Evolutionary conservation across 2,329 filamentous ascomycete species (phyloP).

Genomic region (Aureobasidium sp.): DNA sequence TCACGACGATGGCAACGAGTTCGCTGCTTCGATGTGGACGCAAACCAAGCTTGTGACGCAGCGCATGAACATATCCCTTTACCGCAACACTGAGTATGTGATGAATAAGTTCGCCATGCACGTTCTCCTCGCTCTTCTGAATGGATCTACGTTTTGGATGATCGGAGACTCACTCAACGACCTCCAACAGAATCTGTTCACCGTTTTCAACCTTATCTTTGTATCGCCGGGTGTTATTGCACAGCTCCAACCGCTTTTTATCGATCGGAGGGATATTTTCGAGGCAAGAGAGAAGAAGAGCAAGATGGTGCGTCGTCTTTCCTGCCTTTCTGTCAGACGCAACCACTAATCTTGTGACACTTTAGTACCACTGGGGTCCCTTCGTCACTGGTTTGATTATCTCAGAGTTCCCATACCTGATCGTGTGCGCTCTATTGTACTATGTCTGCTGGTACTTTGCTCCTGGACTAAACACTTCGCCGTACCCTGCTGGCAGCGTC

Average conservation of each 20-base stretch:
- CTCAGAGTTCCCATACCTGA: slow-evolving; percentile 57
- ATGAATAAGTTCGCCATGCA: slow-evolving; percentile 84
- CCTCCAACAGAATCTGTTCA: slow-evolving; percentile 21
- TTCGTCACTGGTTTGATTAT: slow-evolving; percentile 33
- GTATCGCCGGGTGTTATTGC: neutral
- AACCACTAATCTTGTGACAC: neutral
- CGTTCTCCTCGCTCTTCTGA: slow-evolving; percentile 52
- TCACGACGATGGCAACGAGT: slow-evolving; percentile 40
- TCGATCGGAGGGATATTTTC: slow-evolving; percentile 46
- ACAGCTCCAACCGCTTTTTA: slow-evolving; percentile 36
- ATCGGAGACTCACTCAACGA: slow-evolving; percentile 22
- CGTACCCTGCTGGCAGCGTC: slow-evolving; percentile 35
- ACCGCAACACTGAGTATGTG: slow-evolving; percentile 79
- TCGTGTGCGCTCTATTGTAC: slow-evolving; percentile 50
- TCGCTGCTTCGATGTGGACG: slow-evolving; percentile 64
- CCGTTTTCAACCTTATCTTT: neutral
- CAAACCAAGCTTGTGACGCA: slow-evolving; percentile 69
- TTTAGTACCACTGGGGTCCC: neutral
- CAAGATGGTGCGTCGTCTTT: slow-evolving; percentile 51
- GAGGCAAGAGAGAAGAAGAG: slow-evolving; percentile 47
- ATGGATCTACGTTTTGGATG: slow-evolving; percentile 35
- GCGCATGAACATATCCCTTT: slow-evolving; percentile 67
- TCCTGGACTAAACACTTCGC: slow-evolving; percentile 50
- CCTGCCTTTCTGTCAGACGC: slow-evolving; percentile 46
- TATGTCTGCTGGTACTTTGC: slow-evolving; percentile 57